Evolutionary conservation across 495 filamentous ascomycete genomes (phyloP), one percentile per base, ranked within the genome.

Genomic region (Filosporella fistucella): DNA sequence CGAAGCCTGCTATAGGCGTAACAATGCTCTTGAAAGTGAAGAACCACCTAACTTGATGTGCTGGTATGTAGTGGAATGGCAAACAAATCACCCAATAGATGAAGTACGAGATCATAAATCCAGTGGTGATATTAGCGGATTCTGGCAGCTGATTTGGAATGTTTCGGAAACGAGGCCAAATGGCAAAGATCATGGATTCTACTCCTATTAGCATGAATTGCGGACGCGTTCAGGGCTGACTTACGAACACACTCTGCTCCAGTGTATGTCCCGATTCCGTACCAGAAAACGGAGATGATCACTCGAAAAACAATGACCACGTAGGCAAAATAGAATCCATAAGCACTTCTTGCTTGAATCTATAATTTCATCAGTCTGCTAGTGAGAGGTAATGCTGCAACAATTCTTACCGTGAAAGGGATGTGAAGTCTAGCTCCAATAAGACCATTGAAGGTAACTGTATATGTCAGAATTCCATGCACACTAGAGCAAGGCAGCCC

Each of bases 251-350:
- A 73, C 51, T 81, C 77, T 0, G 78, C 80, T 6, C 83, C 83
- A 55, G 82, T 86, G 51, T 76, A 74, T 17, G 78, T 75, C 55
- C 85, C 77, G 42, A 87, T 84, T 3, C 78, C 79, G 28, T 84
- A 80, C 82, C 83, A 85, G 64, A 86, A 85, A 51, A 84, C 64
- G 5, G 80, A 81, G 7, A 86, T 69, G 40, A 85, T 77, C 0
- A 75, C 68, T 13, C 83, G 71, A 0, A 78, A 82, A 6, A 86
- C 64, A 38, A 85, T 84, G 14, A 78, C 72, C 46, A 86, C 71
- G 55, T 84, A 85, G 6, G 75, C 74, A 42, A 79, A 72, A 66
- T 78, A 87, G 64, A 82, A 86, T 0, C 83, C 83, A 67, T 79
- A 87, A 51, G 70, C 68, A 7, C 79, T 78, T 25, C 82, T 74